Conservation (phyloP, 306 rosid genomes). For the Luffa aegyptiaca region DNA sequence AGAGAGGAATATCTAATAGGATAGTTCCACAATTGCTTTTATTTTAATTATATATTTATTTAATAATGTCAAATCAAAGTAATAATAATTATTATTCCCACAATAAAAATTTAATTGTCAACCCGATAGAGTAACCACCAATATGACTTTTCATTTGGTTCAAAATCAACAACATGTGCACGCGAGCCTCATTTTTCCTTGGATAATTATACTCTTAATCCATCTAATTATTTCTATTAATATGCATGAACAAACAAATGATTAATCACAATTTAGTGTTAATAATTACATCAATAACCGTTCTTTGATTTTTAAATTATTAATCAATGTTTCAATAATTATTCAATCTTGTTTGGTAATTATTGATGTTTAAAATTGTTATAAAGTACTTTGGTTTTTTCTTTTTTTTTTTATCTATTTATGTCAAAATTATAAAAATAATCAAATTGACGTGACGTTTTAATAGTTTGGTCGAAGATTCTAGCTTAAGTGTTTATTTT, state of each 20-base stretch:
- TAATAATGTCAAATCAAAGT: constrained; percentile 14
- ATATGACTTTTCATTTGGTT: not conserved
- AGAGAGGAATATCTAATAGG: constrained; percentile 4
- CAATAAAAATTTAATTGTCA: constrained; percentile 30
- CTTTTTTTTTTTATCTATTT: not conserved
- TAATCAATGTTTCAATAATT: not conserved
- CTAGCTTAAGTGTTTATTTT: not conserved
- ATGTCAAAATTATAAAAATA: not conserved
- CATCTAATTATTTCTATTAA: constrained; percentile 12
- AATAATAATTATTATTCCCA: constrained; percentile 22
- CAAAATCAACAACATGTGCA: constrained; percentile 25
- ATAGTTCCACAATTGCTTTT: constrained; percentile 3
- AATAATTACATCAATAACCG: not conserved
- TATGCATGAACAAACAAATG: constrained; percentile 6
- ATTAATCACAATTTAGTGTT: not conserved
- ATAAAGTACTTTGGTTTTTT: not conserved
- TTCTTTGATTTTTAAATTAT: not conserved
- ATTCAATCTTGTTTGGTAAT: not conserved
- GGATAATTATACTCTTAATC: constrained; percentile 33
- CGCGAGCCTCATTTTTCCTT: constrained; percentile 44
- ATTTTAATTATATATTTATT: not conserved
- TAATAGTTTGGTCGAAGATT: not conserved
- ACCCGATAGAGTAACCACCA: constrained; percentile 14
- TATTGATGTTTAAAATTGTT: not conserved
- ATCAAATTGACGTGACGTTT: not conserved